These are phyloP conservation scores for Penstemon eatonii DNA, from an alignment of 257 asterid species.

Conservation along the genomic window DNA sequence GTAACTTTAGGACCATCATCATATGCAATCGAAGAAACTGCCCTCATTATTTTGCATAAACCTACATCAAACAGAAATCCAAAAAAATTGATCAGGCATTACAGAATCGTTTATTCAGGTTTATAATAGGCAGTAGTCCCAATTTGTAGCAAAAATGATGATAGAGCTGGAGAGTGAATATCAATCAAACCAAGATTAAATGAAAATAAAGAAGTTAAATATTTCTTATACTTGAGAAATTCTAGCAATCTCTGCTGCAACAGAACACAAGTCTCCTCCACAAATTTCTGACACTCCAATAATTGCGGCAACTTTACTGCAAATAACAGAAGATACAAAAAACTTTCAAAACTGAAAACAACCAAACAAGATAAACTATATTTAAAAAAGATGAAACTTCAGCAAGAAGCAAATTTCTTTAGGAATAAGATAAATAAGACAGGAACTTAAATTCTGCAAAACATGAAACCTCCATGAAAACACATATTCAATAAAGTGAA, in stretches of 20 bases:
- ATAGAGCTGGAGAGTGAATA: neutral
- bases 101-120: neutral
- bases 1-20: slow-evolving; percentile 47
- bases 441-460: neutral
- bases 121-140: neutral
- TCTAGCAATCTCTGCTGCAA: slow-evolving; percentile 85
- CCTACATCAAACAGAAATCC: slow-evolving; percentile 44
- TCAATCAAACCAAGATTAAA: neutral
- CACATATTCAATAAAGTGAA: neutral
- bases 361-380: slow-evolving; percentile 7
- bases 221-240: slow-evolving; percentile 62
- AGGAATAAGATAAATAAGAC: neutral
- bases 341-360: slow-evolving; percentile 21
- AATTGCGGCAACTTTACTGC: slow-evolving; percentile 94
- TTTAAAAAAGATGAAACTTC: neutral
- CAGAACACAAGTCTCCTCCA: slow-evolving; percentile 64
- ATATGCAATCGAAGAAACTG: slow-evolving; percentile 59
- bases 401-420: neutral
- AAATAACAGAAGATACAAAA: slow-evolving; percentile 29
- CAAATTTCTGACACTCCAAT: slow-evolving; percentile 63
- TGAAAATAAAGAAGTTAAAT: no score
- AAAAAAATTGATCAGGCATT: neutral
- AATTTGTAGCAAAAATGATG: no score
- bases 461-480: neutral
- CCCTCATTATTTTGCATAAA: slow-evolving; percentile 75